Evolutionary conservation across 192 early-diverging fungal species (phyloP).

Genomic region (Mortierella hygrophila): DNA sequence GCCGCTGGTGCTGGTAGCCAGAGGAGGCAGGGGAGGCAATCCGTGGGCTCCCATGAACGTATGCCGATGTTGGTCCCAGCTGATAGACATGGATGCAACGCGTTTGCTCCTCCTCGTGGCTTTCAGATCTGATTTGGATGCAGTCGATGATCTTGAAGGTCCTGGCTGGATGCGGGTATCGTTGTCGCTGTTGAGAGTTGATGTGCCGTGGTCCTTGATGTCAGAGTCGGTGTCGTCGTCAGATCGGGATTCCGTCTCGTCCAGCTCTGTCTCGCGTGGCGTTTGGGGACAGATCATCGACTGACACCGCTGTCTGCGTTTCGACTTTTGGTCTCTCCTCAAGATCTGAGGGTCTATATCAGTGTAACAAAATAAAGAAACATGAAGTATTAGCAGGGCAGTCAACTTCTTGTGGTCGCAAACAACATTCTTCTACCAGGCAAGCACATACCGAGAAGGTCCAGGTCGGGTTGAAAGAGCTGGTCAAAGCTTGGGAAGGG

Average conservation of each 20-base stretch:
- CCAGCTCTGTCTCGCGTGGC: slow-evolving; percentile 3
- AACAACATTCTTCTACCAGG: too few relatives aligned
- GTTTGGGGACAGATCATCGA: slow-evolving; percentile 17
- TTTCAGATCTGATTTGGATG: neutral
- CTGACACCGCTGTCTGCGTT: slow-evolving; percentile 28
- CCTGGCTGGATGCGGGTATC: neutral
- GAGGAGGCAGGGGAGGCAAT: slow-evolving; percentile 14
- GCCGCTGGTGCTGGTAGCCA: slow-evolving; percentile 3
- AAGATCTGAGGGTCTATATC: neutral
- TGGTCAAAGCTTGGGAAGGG: slow-evolving; percentile 29
- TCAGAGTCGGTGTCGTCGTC: neutral
- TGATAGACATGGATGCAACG: slow-evolving; percentile 35
- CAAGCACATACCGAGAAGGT: neutral
- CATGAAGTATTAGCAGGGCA: too few relatives aligned
- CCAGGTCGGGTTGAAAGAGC: slow-evolving; percentile 11
- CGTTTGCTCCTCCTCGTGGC: slow-evolving; percentile 19
- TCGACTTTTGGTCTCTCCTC: neutral
- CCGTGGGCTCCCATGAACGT: neutral
- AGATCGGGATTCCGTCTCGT: neutral
- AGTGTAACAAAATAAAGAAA: too few relatives aligned
- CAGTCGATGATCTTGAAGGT: neutral
- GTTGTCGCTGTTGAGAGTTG: neutral
- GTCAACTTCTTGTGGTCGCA: too few relatives aligned
- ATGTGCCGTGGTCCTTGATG: neutral
- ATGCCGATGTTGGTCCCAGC: neutral